These are phyloP conservation scores for Cantharellus anzutake DNA, from an alignment of 768 basidiomycete species.

Conservation along the genomic window DNA sequence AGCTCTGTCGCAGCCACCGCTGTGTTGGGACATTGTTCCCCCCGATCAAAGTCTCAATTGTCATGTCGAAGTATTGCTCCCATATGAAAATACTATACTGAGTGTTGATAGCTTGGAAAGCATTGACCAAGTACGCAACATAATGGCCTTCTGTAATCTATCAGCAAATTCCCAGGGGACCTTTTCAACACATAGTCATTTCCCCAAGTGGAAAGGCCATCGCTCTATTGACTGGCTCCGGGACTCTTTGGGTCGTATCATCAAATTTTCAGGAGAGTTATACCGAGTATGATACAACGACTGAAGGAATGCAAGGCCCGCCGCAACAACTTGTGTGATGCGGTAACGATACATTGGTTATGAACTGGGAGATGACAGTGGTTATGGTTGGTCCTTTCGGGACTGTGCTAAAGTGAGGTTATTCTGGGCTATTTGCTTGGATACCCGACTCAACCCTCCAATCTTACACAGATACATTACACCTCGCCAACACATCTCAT, in stretches of 20 bases:
- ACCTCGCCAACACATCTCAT: conserved; percentile 54
- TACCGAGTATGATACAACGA: conserved; percentile 65
- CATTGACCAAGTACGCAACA: conserved; percentile 38
- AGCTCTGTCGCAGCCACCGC: conserved; percentile 64
- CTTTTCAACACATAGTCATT: conserved; percentile 70
- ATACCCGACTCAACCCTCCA: no score
- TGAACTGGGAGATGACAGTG: conserved; percentile 62
- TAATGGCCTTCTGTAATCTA: neutral
- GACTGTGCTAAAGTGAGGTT: conserved; percentile 67
- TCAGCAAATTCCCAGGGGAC: conserved; percentile 65
- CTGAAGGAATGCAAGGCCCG: conserved; percentile 17
- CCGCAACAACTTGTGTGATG: conserved; percentile 75
- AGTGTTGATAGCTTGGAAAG: conserved; percentile 78
- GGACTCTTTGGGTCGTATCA: conserved; percentile 83
- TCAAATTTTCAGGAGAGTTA: conserved; percentile 77
- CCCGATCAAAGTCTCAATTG: conserved; percentile 78
- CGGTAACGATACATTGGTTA: conserved; percentile 81
- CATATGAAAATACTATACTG: conserved; percentile 60
- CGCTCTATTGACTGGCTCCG: conserved; percentile 55
- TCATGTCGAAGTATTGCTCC: conserved; percentile 77
- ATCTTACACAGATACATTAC: conserved; percentile 47
- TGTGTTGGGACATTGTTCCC: conserved; percentile 75
- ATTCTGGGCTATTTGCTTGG: conserved; percentile 2
- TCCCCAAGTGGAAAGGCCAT: conserved; percentile 91
- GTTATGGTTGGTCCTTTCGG: conserved; percentile 87